Evolutionary conservation across 169 alveolate genomes (phyloP), one percentile per base, ranked within the genome.

Genomic region (Plasmodium reichenowi): DNA sequence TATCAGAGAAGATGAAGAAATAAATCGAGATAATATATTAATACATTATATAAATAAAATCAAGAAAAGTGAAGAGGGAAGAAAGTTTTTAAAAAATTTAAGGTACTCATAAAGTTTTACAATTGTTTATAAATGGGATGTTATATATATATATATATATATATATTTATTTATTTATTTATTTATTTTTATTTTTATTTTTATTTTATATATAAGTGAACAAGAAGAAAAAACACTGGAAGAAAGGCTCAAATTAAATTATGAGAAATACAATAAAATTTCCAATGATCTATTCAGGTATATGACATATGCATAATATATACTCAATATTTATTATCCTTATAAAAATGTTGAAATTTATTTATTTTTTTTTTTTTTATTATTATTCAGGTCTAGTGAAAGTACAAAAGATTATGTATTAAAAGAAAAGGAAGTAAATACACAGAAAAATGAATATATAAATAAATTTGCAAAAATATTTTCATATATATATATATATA

Each of bases 181-280:
- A 38, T n/a, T 62, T 52, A n/a, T 62, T 67, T 10, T 63, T 43
- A 24, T 20, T 20, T 0, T 20, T 20, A 20, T 12, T 50, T 64
- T 54, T 54, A 17, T 64, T 70, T 26, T 68, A 29, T 24, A 9
- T 54, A 22, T 15, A 13, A 83, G 91, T 38, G 22, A 24, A 7
- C 24, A 59, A 7, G 75, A 71, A 12, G 74, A 86, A 64, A 50
- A 64, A 47, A 72, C 66, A 29, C 29, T 86, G 47, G 92, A 64
- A 62, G 92, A 86, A 43, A 45, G 92, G 26, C 92, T 86, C 50
- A 73, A 48, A 60, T 22, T 86, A 54, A 86, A 71, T 73, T 48
- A 10, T 22, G 88, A 72, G 22, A 86, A 86, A 67, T 86, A 86
- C 47, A 60, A 48, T 24, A 43, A 45, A 45, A 52, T 24, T 45